phyloP scores from a whole-genome alignment of 2,329 filamentous ascomycete genomes.

The Colletotrichum sp. region DNA sequence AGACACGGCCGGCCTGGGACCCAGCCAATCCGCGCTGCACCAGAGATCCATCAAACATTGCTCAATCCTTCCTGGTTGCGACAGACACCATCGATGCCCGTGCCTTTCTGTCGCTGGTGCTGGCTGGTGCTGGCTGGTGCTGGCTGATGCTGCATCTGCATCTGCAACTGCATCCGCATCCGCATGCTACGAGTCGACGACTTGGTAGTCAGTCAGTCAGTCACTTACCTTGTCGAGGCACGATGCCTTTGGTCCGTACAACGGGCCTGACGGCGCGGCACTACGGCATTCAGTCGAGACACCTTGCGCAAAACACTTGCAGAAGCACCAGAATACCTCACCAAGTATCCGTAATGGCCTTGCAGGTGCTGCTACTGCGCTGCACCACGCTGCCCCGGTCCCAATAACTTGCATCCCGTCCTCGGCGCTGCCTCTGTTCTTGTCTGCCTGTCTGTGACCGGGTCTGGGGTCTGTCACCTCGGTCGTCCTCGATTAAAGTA shows the following conservation, averaged over 20 bases:
- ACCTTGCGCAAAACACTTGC: background rate
- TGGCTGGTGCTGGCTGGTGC: background rate
- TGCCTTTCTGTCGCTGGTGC: background rate
- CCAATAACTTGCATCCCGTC: conserved; percentile 2
- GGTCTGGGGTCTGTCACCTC: conserved; percentile 9
- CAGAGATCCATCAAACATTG: conserved; percentile 35
- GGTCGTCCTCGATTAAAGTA: conserved; percentile 17
- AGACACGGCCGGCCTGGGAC: background rate
- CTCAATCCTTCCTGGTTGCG: conserved; percentile 27
- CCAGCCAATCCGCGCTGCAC: conserved; percentile 28
- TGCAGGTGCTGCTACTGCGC: background rate
- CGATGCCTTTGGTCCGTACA: background rate
- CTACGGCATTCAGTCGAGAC: background rate
- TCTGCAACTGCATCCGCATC: background rate
- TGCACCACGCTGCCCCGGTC: background rate
- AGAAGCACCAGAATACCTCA: background rate
- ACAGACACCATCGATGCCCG: conserved; percentile 25
- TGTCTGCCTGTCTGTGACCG: background rate
- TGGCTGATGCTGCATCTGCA: background rate
- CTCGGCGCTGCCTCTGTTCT: background rate
- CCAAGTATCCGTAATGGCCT: background rate
- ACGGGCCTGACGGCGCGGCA: background rate
- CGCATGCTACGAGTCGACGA: background rate
- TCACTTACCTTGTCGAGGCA: background rate
- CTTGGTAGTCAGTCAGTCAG: background rate